Evolutionary conservation across 192 early-diverging fungal species (phyloP), one percentile per base, ranked within the genome.

Genomic region (Neocallimastix lanati): DNA sequence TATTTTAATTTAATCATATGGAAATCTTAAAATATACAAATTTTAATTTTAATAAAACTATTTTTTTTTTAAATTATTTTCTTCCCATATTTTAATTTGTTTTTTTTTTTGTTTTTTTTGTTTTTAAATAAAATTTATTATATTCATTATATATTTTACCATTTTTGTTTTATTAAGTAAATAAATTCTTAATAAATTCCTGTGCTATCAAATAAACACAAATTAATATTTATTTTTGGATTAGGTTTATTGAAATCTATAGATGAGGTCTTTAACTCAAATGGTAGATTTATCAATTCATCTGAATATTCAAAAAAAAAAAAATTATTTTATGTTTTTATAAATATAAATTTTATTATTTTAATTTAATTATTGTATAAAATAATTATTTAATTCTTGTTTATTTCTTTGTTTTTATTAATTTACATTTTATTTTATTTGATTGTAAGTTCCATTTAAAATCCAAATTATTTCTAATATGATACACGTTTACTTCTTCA

Each of bases 181-280:
- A n/a, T n/a, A n/a, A n/a, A n/a, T n/a, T n/a, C n/a, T n/a, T n/a
- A n/a, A n/a, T n/a, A n/a, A 0, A 84, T 79, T 3, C 92, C 92
- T 77, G 88, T 86, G 76, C 83, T 81, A 82, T 88, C 92, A 81
- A 94, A 95, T 76, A 89, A 84, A 81, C 87, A 88, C 29, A 87
- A 38, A 1, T 91, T 89, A 12, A 96, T 86, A n/a, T 93, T 93
- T 4, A 91, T 81, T 80, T 91, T 91, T 4, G 94, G 90, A 82
- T 93, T 91, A 16, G 90, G 87, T 77, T 93, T 92, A 33, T 91
- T 90, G 28, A 86, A 86, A 76, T 95, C 93, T 28, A 89, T 84
- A 15, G 87, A 83, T 12, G 87, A 67, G 28, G 82, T 81, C 0
- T 85, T 88, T 36, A 95, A 38, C 18, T 86, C 86, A 21, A 88